Conservation (phyloP, 176 grass and related monocot genomes). For the Oryza officinalis region DNA sequence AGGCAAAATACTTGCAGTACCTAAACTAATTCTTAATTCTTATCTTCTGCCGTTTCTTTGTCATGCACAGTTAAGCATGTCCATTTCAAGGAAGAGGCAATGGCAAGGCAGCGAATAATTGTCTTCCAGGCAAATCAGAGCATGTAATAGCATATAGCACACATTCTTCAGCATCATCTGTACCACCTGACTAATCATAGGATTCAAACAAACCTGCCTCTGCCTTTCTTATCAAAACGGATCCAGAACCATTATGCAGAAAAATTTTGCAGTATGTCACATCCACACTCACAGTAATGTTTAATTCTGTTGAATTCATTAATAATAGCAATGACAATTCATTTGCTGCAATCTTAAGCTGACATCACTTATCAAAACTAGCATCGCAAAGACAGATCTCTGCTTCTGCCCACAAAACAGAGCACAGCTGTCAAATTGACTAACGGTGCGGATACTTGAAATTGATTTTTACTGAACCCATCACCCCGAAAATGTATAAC, state of each 20-base stretch:
- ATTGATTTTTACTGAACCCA: constrained; percentile 33
- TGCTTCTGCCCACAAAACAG: constrained; percentile 41
- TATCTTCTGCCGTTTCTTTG: constrained; percentile 2
- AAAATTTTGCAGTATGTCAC: constrained; percentile 4
- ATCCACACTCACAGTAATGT: constrained; percentile 19
- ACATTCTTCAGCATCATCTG: constrained; percentile 21
- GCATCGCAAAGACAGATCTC: constrained; percentile 20
- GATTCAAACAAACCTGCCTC: not conserved
- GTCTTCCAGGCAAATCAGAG: constrained; percentile 30
- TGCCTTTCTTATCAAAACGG: constrained; percentile 31
- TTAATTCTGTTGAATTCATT: constrained; percentile 29
- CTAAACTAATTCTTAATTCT: constrained; percentile 41
- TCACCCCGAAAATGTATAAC: constrained; percentile 37
- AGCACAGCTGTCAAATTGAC: constrained; percentile 23
- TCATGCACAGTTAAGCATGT: constrained; percentile 25
- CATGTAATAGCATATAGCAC: constrained; percentile 9
- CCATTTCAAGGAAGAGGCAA: constrained; percentile 17
- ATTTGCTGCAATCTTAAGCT: constrained; percentile 38
- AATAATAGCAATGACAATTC: constrained; percentile 28
- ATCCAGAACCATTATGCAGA: constrained; percentile 25
- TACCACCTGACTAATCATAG: constrained; percentile 18
- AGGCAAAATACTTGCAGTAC: not conserved
- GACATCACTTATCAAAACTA: constrained; percentile 36
- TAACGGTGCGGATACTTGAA: constrained; percentile 24
- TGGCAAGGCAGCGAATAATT: not conserved